Evolutionary conservation across 352 stramenopile species (phyloP).

Genomic region (Halophytophthora polymorphica): DNA sequence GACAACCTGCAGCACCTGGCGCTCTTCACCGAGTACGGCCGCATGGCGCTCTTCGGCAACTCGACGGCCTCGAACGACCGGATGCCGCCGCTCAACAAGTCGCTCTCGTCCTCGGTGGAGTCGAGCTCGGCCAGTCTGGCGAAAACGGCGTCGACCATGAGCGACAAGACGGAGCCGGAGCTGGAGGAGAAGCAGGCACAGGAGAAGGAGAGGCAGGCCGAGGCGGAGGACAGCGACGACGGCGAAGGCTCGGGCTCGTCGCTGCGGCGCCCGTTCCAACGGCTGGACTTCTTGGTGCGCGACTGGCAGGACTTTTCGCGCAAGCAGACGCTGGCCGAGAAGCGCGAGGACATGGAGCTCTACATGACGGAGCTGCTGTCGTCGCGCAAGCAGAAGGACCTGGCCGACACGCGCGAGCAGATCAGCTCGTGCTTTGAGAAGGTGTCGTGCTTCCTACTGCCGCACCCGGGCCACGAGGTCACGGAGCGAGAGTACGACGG

Average conservation of each 20-base stretch:
- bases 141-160: slow-evolving; percentile 39
- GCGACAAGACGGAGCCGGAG: slow-evolving; percentile 21
- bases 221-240: slow-evolving; percentile 26
- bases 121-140: slow-evolving; percentile 24
- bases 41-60: slow-evolving; percentile 74
- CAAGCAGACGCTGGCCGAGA: slow-evolving; percentile 86
- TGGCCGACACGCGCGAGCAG: slow-evolving; percentile 93
- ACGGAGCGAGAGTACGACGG: slow-evolving; percentile 97
- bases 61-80: slow-evolving; percentile 25
- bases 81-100: slow-evolving; percentile 1
- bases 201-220: slow-evolving; percentile 30
- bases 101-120: slow-evolving; percentile 16
- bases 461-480: slow-evolving; percentile 95
- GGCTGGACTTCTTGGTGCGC: slow-evolving; percentile 97
- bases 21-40: slow-evolving; percentile 99
- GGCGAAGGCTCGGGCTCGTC: slow-evolving; percentile 1
- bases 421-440: slow-evolving; percentile 97
- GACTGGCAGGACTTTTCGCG: slow-evolving; percentile 98
- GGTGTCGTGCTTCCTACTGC: slow-evolving; percentile 94
- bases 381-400: slow-evolving; percentile 92
- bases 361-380: slow-evolving; percentile 94
- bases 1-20: slow-evolving; percentile 99
- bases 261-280: slow-evolving; percentile 93
- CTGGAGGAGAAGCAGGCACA: slow-evolving; percentile 22
- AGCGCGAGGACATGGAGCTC: slow-evolving; percentile 91